Percentiles rank a stretch among this genome's conserved stretches.
phyloP scores from a whole-genome alignment of 1,139 yeast species.

The Hemisphaericaspora xylanilytica region DNA sequence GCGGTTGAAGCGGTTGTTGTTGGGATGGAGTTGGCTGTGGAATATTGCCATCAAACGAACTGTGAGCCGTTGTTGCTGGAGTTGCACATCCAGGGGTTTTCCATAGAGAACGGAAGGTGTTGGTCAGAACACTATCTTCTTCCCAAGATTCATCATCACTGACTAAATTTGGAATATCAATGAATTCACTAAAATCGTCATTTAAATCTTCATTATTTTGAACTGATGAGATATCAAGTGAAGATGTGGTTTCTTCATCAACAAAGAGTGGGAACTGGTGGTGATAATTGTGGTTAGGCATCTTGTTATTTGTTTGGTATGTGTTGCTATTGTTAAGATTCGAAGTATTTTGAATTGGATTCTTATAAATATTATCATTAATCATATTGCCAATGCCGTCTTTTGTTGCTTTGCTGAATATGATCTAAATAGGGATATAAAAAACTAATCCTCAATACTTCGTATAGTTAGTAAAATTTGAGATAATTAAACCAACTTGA shows the following conservation, averaged over 20 bases:
- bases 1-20: background rate
- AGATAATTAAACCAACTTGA: constrained; percentile 4
- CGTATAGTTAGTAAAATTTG: constrained; percentile 1
- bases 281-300: background rate
- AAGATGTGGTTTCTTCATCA: constrained; percentile 9
- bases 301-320: constrained; percentile 2
- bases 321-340: background rate
- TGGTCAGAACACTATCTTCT: constrained; percentile 11
- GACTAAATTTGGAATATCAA: constrained; percentile 13
- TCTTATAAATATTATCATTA: constrained; percentile 15
- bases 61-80: constrained; percentile 11
- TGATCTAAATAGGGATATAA: constrained; percentile 15
- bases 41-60: constrained; percentile 3
- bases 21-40: background rate
- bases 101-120: constrained; percentile 10
- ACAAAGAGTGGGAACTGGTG: constrained; percentile 2
- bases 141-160: constrained; percentile 14
- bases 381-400: constrained; percentile 11
- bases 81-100: constrained; percentile 13
- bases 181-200: constrained; percentile 12
- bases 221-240: constrained; percentile 15
- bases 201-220: constrained; percentile 13
- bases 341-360: constrained; percentile 8
- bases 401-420: constrained; percentile 2
- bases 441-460: constrained; percentile 8